Evolutionary conservation across 2,329 filamentous ascomycete species (phyloP).

Genomic region (Phaeosphaeriaceae sp.): DNA sequence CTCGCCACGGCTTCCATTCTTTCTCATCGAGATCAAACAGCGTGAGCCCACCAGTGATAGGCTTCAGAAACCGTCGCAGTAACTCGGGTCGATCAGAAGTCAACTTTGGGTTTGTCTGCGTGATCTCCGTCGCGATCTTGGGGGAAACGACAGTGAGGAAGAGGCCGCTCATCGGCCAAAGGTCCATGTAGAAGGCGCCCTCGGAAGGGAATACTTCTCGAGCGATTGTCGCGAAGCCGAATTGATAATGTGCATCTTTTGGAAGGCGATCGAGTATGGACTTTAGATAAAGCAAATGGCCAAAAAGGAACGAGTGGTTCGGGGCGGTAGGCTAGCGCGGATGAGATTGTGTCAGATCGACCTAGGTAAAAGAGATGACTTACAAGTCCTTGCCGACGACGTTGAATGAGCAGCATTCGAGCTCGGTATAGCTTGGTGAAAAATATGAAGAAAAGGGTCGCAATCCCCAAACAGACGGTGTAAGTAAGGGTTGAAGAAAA

Average conservation of each 20-base stretch:
- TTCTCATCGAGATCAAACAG: slow-evolving; percentile 11
- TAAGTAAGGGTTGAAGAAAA: too few species aligned
- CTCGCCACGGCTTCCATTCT: slow-evolving; percentile 15
- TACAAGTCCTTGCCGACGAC: too few species aligned
- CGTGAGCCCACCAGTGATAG: slow-evolving; percentile 11
- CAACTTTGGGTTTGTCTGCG: slow-evolving; percentile 8
- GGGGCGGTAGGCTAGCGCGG: slow-evolving; percentile 7
- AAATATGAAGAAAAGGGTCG: too few species aligned
- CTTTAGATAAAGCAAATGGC: slow-evolving; percentile 13
- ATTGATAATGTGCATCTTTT: slow-evolving; percentile 12
- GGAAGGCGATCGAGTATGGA: slow-evolving; percentile 9
- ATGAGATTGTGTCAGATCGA: too few species aligned
- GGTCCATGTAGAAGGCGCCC: neutral
- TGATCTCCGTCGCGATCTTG: neutral
- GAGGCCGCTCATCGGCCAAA: neutral
- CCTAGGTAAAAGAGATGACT: too few species aligned
- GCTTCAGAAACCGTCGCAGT: slow-evolving; percentile 10
- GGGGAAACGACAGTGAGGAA: neutral
- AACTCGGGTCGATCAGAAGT: slow-evolving; percentile 7
- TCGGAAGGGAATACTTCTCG: too few species aligned
- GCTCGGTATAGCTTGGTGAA: too few species aligned
- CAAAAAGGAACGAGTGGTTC: slow-evolving; percentile 12
- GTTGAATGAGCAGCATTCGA: too few species aligned
- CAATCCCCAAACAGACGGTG: too few species aligned
- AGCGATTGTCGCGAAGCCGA: slow-evolving; percentile 3